These are phyloP conservation scores for Paramecium bursaria DNA, from an alignment of 73 alveolate genomes.

Conservation along the genomic window DNA sequence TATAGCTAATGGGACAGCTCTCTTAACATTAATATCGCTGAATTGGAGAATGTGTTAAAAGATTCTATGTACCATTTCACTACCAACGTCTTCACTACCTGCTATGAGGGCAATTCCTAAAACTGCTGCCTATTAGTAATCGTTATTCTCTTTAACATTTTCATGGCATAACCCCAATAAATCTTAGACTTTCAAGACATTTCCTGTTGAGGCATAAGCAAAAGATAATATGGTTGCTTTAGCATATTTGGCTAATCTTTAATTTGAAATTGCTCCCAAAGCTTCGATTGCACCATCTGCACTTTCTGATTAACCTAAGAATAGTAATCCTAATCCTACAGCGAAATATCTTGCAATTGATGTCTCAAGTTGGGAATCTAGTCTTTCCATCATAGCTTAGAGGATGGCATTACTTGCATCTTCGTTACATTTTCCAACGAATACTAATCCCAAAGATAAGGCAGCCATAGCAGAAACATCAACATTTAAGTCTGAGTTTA, in stretches of 20 bases:
- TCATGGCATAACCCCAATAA: constrained; percentile 57
- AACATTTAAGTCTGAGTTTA: constrained; percentile 83
- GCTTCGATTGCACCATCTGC: constrained; percentile 40
- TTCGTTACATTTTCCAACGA: constrained; percentile 94
- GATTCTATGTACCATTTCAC: constrained; percentile 64
- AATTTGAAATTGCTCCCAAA: constrained; percentile 4
- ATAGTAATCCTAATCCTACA: constrained; percentile 95
- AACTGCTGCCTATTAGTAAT: constrained; percentile 59
- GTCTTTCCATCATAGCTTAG: constrained; percentile 91
- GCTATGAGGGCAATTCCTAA: constrained; percentile 64
- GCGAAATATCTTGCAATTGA: constrained; percentile 93
- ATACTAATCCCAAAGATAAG: constrained; percentile 95
- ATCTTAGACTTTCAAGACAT: constrained; percentile 63
- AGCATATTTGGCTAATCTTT: constrained; percentile 6
- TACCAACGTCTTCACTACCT: constrained; percentile 69
- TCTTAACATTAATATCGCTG: constrained; percentile 63
- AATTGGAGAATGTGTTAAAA: constrained; percentile 62
- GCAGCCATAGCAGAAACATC: constrained; percentile 98
- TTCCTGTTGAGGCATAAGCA: constrained; percentile 69
- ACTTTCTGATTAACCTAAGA: constrained; percentile 80
- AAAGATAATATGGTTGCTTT: constrained; percentile 35
- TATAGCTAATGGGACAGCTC: constrained; percentile 71
- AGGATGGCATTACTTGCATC: constrained; percentile 96
- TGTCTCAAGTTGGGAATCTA: constrained; percentile 84
- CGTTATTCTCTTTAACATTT: constrained; percentile 57